Base-by-base conservation (phyloP, 257 asterid species). In the Scutellaria minor region DNA sequence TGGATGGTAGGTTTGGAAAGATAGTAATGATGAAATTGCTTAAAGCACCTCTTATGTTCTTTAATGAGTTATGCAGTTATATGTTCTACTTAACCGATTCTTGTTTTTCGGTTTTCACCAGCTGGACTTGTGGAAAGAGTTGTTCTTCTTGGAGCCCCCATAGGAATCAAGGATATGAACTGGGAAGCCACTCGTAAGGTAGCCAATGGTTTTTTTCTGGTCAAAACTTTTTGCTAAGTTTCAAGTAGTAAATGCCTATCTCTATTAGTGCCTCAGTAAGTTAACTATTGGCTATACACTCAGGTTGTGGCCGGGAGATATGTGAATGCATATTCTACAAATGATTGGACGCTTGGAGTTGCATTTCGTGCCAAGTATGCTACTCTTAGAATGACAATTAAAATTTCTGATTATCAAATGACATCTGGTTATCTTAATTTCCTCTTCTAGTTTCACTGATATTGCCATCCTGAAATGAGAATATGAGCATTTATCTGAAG, bases 141-240 rank as follows among this genome's bases (percentile, higher is more conserved):
- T 72, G 89, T 94, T 72, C 90, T 91, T 77, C 96, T 94, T 77
- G 98, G 98, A 71, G 90, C 98, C 76, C 98, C 98, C n/a, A 80
- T 94, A 80, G 80, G 95, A 48, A 94, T 94, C 57, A 81, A 82
- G 78, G 97, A 91, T 80, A 74, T 84, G 86, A 86, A 94, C 61
- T 94, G 98, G 96, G 96, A 94, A 82, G 90, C 96, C 72, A 88
- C 88, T 65, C 81, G 97, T 81, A 94, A 91, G 91, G 98, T 91
- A 75, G 46, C 63, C 51, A 50, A 70, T 51, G 31, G 37, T 55
- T 45, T 61, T 55, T 24, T 24, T 35, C 24, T 27, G 6, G 10
- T 42, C 9, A 13, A 37, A 9, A n/a, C 37, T 0, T 4, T 13
- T 53, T 60, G 46, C 58, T 61, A 42, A 27, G 55, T 40, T 58